A percentile compares a stretch with the other conserved stretches of the same genome.
Conservation (phyloP, 345 rosid species). For the Raphanus sativus region DNA sequence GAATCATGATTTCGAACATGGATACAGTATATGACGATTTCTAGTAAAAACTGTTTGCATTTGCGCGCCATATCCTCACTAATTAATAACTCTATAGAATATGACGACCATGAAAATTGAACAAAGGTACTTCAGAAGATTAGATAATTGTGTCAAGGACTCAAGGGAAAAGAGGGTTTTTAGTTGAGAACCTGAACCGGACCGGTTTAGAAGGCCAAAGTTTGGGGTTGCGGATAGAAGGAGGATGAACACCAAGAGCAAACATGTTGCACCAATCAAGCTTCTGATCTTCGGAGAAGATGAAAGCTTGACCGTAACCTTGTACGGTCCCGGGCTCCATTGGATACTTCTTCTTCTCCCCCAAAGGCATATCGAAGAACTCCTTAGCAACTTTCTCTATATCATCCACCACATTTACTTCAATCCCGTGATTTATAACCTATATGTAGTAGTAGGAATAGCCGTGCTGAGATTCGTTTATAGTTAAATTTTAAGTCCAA, state of each 20-base stretch:
- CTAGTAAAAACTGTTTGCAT: constrained; percentile 10
- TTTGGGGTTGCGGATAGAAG: constrained; percentile 63
- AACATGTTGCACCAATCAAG: constrained; percentile 99
- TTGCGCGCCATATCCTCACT: constrained; percentile 19
- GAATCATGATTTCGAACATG: not conserved
- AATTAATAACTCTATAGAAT: not conserved
- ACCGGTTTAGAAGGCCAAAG: constrained; percentile 79
- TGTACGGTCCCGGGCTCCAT: constrained; percentile 93
- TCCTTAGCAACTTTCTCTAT: constrained; percentile 70
- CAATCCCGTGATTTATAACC: constrained; percentile 83
- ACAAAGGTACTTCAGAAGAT: not conserved
- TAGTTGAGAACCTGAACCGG: constrained; percentile 63
- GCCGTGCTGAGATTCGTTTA: constrained; percentile 11
- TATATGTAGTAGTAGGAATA: constrained; percentile 29
- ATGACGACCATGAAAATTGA: constrained; percentile 6
- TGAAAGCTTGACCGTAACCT: constrained; percentile 95
- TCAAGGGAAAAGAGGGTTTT: not conserved
- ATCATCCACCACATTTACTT: constrained; percentile 51
- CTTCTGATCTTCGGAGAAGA: constrained; percentile 91
- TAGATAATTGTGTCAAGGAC: not conserved
- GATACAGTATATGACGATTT: not conserved
- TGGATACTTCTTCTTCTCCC: constrained; percentile 78
- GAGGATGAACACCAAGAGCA: constrained; percentile 89
- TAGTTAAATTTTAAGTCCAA: not conserved
- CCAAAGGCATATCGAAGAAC: constrained; percentile 78